Evolutionary conservation across 192 early-diverging fungal species (phyloP), one percentile per base, ranked within the genome.

Genomic region (Podila horticola): DNA sequence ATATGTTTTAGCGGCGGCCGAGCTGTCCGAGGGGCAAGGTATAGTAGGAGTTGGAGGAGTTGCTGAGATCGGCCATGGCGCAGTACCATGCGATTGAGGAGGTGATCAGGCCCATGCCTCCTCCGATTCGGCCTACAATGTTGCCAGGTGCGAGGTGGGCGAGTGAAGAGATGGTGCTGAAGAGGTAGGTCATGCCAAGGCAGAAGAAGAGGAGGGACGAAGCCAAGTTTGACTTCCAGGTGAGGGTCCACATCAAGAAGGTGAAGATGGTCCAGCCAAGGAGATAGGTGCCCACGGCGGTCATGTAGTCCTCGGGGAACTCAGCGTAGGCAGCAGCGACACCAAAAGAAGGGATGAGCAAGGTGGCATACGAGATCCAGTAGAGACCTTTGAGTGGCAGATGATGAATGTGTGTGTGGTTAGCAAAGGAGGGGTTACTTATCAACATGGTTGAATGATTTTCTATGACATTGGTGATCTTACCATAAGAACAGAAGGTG

Each of bases 301-400:
- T 85, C 34, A 74, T 83, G 28, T 84, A 86, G 26, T 86, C 72
- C 2, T 77, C 71, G 12, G 82, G 69, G 29, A 66, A 75, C 31
- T 84, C 64, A 0, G 61, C 74, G 62, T 69, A 84, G 1, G 71
- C 75, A 22, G 74, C 84, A 7, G 83, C 59, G 33, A 89, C 83
- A 48, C 88, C 88, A 58, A 87, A 89, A 5, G 66, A 79, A 20
- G 88, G 88, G 34, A 89, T 86, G 36, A 87, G 64, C 22, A 72
- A 69, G 3, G 88, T 85, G 5, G 88, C 84, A 49, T 87, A 87
- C 11, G 84, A 83, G 62, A 90, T 81, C 88, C 88, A 86, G 82
- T 87, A 90, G 65, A 86, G 84, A 29, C 87, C 85, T 77, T 34
- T 12, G 34, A 20, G 38, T 29, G 36, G 22, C 19, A 57, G 52